Percentiles rank a stretch among this genome's conserved stretches.
Conservation (phyloP, 2,329 filamentous ascomycete species). For the Scolecobasidium constrictum region DNA sequence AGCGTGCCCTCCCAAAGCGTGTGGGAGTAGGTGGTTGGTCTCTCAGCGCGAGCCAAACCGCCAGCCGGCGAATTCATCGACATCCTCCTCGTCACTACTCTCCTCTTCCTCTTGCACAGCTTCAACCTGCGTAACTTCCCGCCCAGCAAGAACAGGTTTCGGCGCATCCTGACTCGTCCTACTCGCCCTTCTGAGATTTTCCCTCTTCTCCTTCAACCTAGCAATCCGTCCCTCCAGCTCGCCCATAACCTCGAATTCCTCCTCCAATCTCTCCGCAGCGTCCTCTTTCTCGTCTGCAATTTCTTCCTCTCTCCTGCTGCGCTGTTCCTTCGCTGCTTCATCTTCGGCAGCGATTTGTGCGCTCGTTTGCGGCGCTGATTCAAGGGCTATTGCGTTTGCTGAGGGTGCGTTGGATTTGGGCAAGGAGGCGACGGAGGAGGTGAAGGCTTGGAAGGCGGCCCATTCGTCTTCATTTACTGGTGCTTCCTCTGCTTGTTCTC, state of each 20-base stretch:
- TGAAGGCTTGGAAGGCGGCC: conserved; percentile 78
- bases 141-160: conserved; percentile 11
- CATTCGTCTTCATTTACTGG: conserved; percentile 65
- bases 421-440: conserved; percentile 35
- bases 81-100: conserved; percentile 21
- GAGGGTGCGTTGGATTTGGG: conserved; percentile 16
- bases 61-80: conserved; percentile 22
- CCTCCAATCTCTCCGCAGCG: conserved; percentile 31
- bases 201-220: conserved; percentile 33
- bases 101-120: conserved; percentile 18
- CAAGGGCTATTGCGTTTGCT: conserved; percentile 30
- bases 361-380: conserved; percentile 34
- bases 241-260: conserved; percentile 42
- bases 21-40: too few species aligned
- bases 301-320: conserved; percentile 31
- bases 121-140: background rate
- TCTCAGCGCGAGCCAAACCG: conserved; percentile 5
- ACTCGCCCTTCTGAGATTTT: conserved; percentile 25
- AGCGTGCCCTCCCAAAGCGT: too few species aligned
- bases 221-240: conserved; percentile 33
- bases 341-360: conserved; percentile 36
- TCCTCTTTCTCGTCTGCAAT: conserved; percentile 38
- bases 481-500: background rate
- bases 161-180: background rate
- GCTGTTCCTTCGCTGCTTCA: conserved; percentile 32